phyloP scores from a whole-genome alignment of 2,329 filamentous ascomycete species.

The Bipolaris sorokiniana region DNA sequence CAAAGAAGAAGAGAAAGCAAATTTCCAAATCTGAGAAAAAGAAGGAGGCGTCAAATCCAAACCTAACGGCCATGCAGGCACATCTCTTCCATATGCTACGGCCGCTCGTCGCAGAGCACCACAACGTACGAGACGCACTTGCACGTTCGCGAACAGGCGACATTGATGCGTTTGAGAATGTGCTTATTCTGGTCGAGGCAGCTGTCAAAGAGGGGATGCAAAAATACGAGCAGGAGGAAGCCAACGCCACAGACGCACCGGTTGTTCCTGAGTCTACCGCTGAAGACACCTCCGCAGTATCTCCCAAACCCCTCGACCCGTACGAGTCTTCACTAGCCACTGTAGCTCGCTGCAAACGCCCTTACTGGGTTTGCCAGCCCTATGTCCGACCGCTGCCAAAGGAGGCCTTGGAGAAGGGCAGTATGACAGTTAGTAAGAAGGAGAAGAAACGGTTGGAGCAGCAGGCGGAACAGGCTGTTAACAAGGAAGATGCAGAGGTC shows the following conservation, averaged over 20 bases:
- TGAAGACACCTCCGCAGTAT: background rate
- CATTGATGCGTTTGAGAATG: slow-evolving; percentile 75
- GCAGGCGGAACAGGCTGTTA: slow-evolving; percentile 51
- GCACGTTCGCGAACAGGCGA: slow-evolving; percentile 72
- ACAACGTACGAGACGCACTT: slow-evolving; percentile 83
- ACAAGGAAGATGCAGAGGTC: slow-evolving; percentile 41
- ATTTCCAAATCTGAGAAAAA: slow-evolving; percentile 54
- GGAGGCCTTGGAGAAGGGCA: slow-evolving; percentile 83
- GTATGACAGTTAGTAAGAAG: slow-evolving; percentile 76
- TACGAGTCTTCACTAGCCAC: slow-evolving; percentile 67
- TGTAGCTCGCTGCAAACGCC: slow-evolving; percentile 75
- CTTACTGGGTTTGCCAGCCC: slow-evolving; percentile 90
- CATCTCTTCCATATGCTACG: slow-evolving; percentile 93
- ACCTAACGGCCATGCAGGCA: slow-evolving; percentile 81
- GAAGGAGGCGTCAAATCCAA: slow-evolving; percentile 63
- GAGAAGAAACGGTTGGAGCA: slow-evolving; percentile 48
- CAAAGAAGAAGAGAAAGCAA: slow-evolving; percentile 46
- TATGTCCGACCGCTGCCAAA: slow-evolving; percentile 85
- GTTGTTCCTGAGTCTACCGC: slow-evolving; percentile 1
- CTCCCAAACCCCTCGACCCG: slow-evolving; percentile 30
- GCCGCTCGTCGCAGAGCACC: slow-evolving; percentile 79
- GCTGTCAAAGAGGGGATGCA: slow-evolving; percentile 75
- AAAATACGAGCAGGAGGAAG: slow-evolving; percentile 62
- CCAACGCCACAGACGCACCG: slow-evolving; percentile 2
- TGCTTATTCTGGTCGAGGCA: slow-evolving; percentile 75